Conservation (phyloP, 805 yeast species). For the Jamesozyma gamospora region DNA sequence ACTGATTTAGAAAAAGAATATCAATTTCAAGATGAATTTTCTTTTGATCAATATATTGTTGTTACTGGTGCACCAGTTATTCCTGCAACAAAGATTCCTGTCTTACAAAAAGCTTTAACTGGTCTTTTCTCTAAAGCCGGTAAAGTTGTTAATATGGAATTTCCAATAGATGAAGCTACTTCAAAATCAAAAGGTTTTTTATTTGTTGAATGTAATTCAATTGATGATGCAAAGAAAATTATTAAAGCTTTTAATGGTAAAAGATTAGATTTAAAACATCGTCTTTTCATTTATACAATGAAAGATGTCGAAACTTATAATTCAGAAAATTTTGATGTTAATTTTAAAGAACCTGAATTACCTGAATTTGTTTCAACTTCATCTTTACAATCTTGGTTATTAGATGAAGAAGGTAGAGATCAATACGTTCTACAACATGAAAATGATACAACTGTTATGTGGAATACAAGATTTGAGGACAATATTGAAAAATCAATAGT, state of each 20-base stretch:
- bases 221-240: conserved; percentile 64
- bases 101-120: conserved; percentile 72
- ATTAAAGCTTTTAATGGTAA: conserved; percentile 75
- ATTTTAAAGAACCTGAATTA: conserved; percentile 60
- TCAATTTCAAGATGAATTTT: conserved; percentile 48
- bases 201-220: conserved; percentile 69
- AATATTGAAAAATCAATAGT: conserved; percentile 58
- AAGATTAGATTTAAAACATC: conserved; percentile 88
- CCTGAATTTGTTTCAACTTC: conserved; percentile 69
- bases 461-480: conserved; percentile 65
- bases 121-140: conserved; percentile 76
- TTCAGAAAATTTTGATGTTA: conserved; percentile 44
- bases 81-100: conserved; percentile 78
- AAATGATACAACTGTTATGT: conserved; percentile 73
- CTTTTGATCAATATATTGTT: conserved; percentile 68
- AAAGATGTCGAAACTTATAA: conserved; percentile 76
- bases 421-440: conserved; percentile 74
- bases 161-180: conserved; percentile 62
- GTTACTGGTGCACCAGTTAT: conserved; percentile 95
- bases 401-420: conserved; percentile 82
- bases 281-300: conserved; percentile 73
- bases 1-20: conserved; percentile 76
- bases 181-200: conserved; percentile 79
- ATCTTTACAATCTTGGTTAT: conserved; percentile 82
- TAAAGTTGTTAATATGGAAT: conserved; percentile 61